A percentile compares a stretch with the other conserved stretches of the same genome.
Evolutionary conservation across 495 filamentous ascomycete species (phyloP).

Genomic region (Annulohypoxylon moriforme): DNA sequence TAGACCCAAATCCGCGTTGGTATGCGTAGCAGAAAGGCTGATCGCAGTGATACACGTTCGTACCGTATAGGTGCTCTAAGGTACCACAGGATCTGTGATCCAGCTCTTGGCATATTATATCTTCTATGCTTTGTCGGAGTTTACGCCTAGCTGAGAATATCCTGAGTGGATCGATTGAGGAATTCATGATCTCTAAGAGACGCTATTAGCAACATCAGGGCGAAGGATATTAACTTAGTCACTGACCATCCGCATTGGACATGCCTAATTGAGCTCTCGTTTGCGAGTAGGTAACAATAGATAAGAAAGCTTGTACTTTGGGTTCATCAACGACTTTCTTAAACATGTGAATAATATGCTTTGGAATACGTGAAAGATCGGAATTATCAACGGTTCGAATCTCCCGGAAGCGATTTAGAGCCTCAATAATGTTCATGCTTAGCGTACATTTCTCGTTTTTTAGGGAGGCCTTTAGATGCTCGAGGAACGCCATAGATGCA

Average conservation of each 20-base stretch:
- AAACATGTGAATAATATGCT: slow-evolving; percentile 1
- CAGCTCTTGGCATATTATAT: slow-evolving; percentile 3
- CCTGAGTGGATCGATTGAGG: slow-evolving; percentile 18
- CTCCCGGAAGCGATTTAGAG: slow-evolving; percentile 5
- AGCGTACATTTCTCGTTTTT: not conserved
- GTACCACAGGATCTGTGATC: not conserved
- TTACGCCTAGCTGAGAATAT: slow-evolving; percentile 11
- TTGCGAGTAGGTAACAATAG: not conserved
- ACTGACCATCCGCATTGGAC: slow-evolving; percentile 10
- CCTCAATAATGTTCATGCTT: not conserved
- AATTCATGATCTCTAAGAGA: not conserved
- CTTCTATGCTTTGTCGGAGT: slow-evolving; percentile 19
- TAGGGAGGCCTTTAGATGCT: slow-evolving; percentile 18
- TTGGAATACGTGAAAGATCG: not conserved
- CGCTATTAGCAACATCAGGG: not conserved
- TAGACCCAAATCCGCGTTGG: slow-evolving; percentile 14
- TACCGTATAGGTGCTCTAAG: slow-evolving; percentile 12
- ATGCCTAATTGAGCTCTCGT: slow-evolving; percentile 4
- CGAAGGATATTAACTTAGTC: not conserved
- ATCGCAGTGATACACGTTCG: slow-evolving; percentile 28
- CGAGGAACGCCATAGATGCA: slow-evolving; percentile 22
- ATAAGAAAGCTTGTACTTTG: slow-evolving; percentile 7
- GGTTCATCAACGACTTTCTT: not conserved
- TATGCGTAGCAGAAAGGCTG: slow-evolving; percentile 31
- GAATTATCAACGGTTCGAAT: not conserved